Evolutionary conservation across 768 basidiomycete species (phyloP), one percentile per base, ranked within the genome.

Genomic region (Mrakia blollopis): DNA sequence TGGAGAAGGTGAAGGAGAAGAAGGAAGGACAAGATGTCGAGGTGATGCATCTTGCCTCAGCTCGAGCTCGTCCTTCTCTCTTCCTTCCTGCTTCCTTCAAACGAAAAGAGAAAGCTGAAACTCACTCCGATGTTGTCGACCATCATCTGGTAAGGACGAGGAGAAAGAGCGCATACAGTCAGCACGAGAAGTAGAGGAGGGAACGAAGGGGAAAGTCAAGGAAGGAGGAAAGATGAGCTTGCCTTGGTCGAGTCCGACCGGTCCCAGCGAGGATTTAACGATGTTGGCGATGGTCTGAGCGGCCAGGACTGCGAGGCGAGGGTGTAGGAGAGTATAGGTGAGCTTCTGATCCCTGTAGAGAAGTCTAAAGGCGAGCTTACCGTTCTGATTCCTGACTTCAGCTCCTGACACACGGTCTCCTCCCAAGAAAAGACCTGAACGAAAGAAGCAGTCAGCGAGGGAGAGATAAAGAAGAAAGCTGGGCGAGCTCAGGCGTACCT

Each of bases 281-380:
- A 98, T 91, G 85, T 99, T 99, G 77, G 97, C 94, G 82, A 99
- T 97, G 9, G 96, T 91, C 82, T 92, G 91, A 65, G 95, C 96
- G 63, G 96, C 97, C 81, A 93, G 88, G 81, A 98, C 96, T 97
- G 84, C 0, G 67, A 18, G 50, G 5, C 16, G 62, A 37, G 18
- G 35, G 25, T 32, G 23, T 41, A 23, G 1, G 65, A 25, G 68
- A 23, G 13, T 10, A 5, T 75, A n/a, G 44, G 25, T 41, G 18
- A 68, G 75, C 21, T 21, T 25, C 11, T 50, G 47, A 44, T 30
- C 25, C 3, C 30, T 79, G 65, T 75, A 73, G 25, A 78, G 77
- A 77, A 75, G 61, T 63, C 28, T 61, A 80, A 54, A 75, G 52
- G 52, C 3, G 6, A 54, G 54, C 81, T 79, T 78, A 93, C 94